phyloP scores from a whole-genome alignment of 2,329 filamentous ascomycete genomes.

The Cadophora malorum region DNA sequence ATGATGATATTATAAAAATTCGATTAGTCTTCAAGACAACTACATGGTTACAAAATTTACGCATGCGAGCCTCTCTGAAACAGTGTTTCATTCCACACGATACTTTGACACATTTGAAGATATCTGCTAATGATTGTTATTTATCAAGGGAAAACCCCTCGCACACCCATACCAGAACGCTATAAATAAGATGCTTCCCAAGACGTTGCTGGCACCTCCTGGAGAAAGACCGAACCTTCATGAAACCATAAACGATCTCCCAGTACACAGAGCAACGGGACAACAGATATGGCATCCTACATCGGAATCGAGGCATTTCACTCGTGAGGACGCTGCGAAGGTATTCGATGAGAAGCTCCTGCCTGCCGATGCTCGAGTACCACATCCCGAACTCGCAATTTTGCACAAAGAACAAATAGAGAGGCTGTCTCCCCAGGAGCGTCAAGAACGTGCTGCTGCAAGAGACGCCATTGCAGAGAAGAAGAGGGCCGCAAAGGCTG shows the following conservation, averaged over 20 bases:
- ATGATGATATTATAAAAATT: conserved; percentile 76
- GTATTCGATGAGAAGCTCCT: conserved; percentile 67
- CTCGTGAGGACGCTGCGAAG: conserved; percentile 68
- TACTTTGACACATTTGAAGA: conserved; percentile 20
- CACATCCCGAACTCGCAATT: conserved; percentile 65
- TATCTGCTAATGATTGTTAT: conserved; percentile 33
- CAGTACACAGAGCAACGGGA: conserved; percentile 65
- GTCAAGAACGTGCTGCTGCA: conserved; percentile 1
- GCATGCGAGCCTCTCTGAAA: conserved; percentile 79
- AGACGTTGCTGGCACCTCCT: conserved; percentile 49
- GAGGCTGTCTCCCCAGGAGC: conserved; percentile 47
- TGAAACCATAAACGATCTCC: conserved; percentile 69
- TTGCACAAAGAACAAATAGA: conserved; percentile 57
- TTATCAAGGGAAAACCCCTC: conserved; percentile 72
- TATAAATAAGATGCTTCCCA: conserved; percentile 80
- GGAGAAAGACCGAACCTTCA: conserved; percentile 44
- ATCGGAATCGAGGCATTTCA: conserved; percentile 68
- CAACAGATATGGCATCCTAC: conserved; percentile 71
- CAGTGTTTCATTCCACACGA: conserved; percentile 19
- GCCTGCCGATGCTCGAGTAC: conserved; percentile 65
- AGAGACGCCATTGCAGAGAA: conserved; percentile 47
- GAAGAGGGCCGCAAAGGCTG: conserved; percentile 51
- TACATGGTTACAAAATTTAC: conserved; percentile 84
- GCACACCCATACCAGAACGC: conserved; percentile 79
- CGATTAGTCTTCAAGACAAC: conserved; percentile 99